Percentiles rank a stretch among this genome's conserved stretches.
Evolutionary conservation across 106 monocot species (phyloP).

Genomic region (Acorus calamus): DNA sequence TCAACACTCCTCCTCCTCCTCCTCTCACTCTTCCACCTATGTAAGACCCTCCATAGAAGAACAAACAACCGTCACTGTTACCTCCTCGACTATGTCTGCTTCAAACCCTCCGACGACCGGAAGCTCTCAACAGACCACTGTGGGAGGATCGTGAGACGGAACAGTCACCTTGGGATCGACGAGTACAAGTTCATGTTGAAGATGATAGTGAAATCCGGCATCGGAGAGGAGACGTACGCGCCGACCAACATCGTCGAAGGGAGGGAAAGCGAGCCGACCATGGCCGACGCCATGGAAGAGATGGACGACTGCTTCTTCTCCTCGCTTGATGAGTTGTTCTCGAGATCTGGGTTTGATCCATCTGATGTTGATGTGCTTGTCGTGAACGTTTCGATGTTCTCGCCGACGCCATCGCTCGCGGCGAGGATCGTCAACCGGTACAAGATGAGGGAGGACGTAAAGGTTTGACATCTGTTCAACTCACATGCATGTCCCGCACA

Average conservation of each 20-base stretch:
- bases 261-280: conserved; percentile 31
- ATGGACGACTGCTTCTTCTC: conserved; percentile 61
- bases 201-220: conserved; percentile 73
- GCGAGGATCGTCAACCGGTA: conserved; percentile 38
- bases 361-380: conserved; percentile 52
- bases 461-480: background rate
- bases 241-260: conserved; percentile 51
- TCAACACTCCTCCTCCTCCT: conserved; percentile 12
- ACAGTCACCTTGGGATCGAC: conserved; percentile 39
- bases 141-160: conserved; percentile 48
- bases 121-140: conserved; percentile 48
- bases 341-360: conserved; percentile 26
- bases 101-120: conserved; percentile 52
- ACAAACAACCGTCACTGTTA: conserved; percentile 31
- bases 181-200: conserved; percentile 73
- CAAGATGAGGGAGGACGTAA: conserved; percentile 66
- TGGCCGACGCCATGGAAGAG: conserved; percentile 40
- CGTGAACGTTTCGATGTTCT: conserved; percentile 72
- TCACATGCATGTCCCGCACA: no score
- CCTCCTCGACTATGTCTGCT: conserved; percentile 68
- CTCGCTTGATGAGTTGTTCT: conserved; percentile 45
- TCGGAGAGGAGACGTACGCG: conserved; percentile 81
- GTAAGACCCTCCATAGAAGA: conserved; percentile 4
- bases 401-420: conserved; percentile 52
- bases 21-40: conserved; percentile 16